Percentiles rank a stretch among this genome's conserved stretches.
Evolutionary conservation across 2,329 filamentous ascomycete genomes (phyloP).

Genomic region (Coniochaeta sp.): DNA sequence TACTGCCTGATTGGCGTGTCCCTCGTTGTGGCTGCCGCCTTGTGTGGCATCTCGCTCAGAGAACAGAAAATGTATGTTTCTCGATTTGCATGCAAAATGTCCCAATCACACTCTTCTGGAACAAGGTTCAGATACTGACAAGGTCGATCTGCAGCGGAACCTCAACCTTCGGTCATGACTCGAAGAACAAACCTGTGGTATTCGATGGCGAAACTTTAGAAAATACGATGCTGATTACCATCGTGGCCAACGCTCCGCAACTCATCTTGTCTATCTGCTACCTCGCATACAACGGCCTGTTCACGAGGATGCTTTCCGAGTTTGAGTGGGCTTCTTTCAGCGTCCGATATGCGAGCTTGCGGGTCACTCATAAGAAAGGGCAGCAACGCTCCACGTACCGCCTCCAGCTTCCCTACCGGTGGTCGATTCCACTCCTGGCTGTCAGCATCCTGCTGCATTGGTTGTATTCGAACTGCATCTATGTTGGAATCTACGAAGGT

Average conservation of each 20-base stretch:
- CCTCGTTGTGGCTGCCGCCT: neutral
- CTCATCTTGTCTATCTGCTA: constrained; percentile 31
- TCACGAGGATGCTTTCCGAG: constrained; percentile 32
- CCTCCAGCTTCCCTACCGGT: constrained; percentile 32
- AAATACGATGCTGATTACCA: neutral
- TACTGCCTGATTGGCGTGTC: neutral
- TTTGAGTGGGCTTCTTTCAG: constrained; percentile 32
- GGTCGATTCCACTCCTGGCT: constrained; percentile 26
- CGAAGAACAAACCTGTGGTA: neutral
- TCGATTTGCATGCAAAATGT: too few species aligned
- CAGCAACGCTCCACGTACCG: constrained; percentile 27
- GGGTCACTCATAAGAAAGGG: constrained; percentile 24
- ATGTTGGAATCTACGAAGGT: constrained; percentile 19
- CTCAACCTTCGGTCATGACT: neutral
- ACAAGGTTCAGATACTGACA: neutral
- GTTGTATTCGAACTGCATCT: constrained; percentile 32
- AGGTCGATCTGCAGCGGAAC: neutral
- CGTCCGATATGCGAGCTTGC: constrained; percentile 17
- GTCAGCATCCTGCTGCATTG: constrained; percentile 29
- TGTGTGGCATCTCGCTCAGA: neutral
- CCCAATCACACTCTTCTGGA: neutral
- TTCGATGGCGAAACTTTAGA: neutral
- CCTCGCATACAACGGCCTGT: constrained; percentile 28
- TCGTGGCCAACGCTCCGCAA: constrained; percentile 29
- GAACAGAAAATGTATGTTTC: neutral